These are phyloP conservation scores for Hypoxylon sp. DNA, from an alignment of 2,329 filamentous ascomycete genomes.

Conservation along the genomic window DNA sequence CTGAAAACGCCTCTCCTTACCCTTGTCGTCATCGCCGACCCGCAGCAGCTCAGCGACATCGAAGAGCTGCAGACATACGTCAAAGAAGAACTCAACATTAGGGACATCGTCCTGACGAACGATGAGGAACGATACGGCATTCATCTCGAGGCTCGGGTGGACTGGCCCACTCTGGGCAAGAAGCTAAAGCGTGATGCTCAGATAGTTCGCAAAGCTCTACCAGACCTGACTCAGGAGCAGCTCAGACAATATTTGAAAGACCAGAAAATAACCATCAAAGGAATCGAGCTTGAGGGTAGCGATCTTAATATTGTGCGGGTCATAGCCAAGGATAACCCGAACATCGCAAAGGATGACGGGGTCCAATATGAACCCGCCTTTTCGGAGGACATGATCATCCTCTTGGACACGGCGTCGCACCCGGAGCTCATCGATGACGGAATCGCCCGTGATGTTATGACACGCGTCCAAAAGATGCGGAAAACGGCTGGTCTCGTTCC, in stretches of 20 bases:
- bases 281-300: conserved; percentile 84
- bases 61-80: conserved; percentile 90
- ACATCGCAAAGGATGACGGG: conserved; percentile 63
- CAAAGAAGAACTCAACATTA: conserved; percentile 90
- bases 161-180: conserved; percentile 95
- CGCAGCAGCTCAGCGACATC: conserved; percentile 87
- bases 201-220: conserved; percentile 91
- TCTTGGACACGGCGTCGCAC: conserved; percentile 87
- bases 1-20: conserved; percentile 94
- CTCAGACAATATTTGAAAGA: conserved; percentile 83
- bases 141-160: conserved; percentile 88
- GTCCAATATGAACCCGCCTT: conserved; percentile 87
- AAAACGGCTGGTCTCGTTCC: conserved; percentile 94
- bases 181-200: conserved; percentile 96
- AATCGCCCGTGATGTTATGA: conserved; percentile 91
- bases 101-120: conserved; percentile 84
- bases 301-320: conserved; percentile 84
- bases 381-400: conserved; percentile 89
- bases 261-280: conserved; percentile 85
- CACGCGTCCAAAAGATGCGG: conserved; percentile 89
- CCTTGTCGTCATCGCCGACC: conserved; percentile 86
- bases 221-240: conserved; percentile 81
- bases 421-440: conserved; percentile 91
- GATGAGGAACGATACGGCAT: conserved; percentile 95
- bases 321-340: conserved; percentile 69